Base-by-base conservation (phyloP, 192 early-diverging fungal species). In the Backusella westeae region DNA sequence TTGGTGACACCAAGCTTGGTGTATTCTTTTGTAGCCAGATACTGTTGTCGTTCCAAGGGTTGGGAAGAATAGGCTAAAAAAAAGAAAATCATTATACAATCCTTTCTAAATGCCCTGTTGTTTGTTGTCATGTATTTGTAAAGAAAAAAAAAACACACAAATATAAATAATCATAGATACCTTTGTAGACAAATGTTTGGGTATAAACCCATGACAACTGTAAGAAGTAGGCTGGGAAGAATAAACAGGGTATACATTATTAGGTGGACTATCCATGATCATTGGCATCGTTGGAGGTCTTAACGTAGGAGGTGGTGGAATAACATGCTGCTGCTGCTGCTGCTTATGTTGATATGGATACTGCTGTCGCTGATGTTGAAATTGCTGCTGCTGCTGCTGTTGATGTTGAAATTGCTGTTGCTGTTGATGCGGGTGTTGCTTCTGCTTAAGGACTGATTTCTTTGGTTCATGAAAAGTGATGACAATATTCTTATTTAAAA, bases 401-500 rank as follows among this genome's bases (percentile, higher is more conserved):
- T 34, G 66, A 5, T 67, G 66, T 10, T 67, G 66, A 14, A 32
- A 26, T 14, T 34, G 66, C 12, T 66, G 63, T 34, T 67, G 69
- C 15, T 42, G 70, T 19, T 71, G 70, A 12, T 44, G 70, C 44
- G n/a, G 41, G n/a, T 72, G 70, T 15, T 42, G 35, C 36, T 71
- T 34, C 23, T 71, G 69, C 23, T 63, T 63, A 29, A 63, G 56
- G 35, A 9, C 56, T 63, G 56, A 88, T 79, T 98, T 96, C 87
- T 95, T 94, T 80, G 95, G 93, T 86, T 97, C 95, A 72, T 94
- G 94, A 67, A 96, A 89, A 26, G 93, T 94, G 56, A 98, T 95
- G 80, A 96, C 94, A 74, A 98, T 90, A 35, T 92, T 95, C 87
- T 98, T 98, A 75, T 74, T 80, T 65, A 88, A 85, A 66, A 95